Evolutionary conservation across 371 early-diverging fungal genomes (phyloP).

Genomic region (Blyttiomyces sp.): DNA sequence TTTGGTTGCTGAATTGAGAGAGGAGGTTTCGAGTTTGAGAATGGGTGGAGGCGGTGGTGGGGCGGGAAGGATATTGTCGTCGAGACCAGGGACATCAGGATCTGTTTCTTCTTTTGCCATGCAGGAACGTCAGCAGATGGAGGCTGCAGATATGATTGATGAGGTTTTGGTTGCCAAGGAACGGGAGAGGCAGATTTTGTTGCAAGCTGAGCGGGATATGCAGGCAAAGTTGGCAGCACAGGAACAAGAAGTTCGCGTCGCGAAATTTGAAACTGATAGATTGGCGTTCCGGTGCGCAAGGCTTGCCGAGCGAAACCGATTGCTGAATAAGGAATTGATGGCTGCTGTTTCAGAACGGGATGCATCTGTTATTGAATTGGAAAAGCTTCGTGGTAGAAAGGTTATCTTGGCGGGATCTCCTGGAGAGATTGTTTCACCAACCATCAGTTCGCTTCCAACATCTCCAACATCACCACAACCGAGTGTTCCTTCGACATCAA

Average conservation of each 20-base stretch:
- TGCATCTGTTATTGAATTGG: conserved; percentile 25
- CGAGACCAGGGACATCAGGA: too few relatives aligned
- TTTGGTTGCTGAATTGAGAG: conserved; percentile 36
- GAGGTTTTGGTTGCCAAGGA: conserved; percentile 18
- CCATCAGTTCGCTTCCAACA: not conserved
- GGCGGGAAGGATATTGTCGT: not conserved
- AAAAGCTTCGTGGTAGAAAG: conserved; percentile 17
- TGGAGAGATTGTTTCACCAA: not conserved
- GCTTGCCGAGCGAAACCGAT: conserved; percentile 23
- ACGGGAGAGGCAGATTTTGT: conserved; percentile 22
- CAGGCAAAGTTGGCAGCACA: conserved; percentile 20
- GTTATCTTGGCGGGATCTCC: not conserved
- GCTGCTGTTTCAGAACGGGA: conserved; percentile 29
- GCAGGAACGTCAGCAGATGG: not conserved
- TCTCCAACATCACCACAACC: too few relatives aligned
- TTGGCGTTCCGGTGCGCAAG: conserved; percentile 32
- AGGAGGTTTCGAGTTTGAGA: conserved; percentile 25
- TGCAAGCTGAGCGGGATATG: conserved; percentile 36
- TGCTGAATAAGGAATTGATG: conserved; percentile 25
- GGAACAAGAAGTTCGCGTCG: conserved; percentile 11
- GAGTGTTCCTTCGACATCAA: not conserved
- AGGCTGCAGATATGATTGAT: not conserved
- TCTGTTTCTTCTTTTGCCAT: not conserved
- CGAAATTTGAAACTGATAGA: conserved; percentile 36
- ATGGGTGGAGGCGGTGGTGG: conserved; percentile 13